Base-by-base conservation (phyloP, 2,329 filamentous ascomycete species). In the Fusarium tricinctum region DNA sequence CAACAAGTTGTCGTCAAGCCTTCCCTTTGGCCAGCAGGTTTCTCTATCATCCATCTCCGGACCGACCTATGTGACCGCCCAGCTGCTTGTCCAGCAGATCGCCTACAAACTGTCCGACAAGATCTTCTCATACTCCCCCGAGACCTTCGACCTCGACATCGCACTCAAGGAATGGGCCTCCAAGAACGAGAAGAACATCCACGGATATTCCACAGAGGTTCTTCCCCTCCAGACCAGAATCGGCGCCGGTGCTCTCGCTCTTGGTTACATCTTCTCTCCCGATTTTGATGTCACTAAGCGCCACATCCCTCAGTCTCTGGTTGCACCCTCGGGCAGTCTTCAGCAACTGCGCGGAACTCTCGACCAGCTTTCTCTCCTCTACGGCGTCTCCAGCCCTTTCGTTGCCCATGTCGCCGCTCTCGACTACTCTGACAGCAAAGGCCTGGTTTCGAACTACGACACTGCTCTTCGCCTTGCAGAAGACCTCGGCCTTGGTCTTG, bases 201-300 rank as follows among this genome's bases (percentile, higher is more conserved):
- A 94, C 81, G 93, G 93, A 73, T 92, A 94, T 76, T 82, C 89
- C 66, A 95, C 96, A 48, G 84, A 89, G 15, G 88, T 98, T 46
- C 86, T 94, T 63, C 83, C 92, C 23, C 88, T 97, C 76, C 92
- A 99, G 83, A 97, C 94, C 43, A 88, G 96, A 54, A 88, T 91
- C 58, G 96, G 96, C 61, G 96, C 96, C 53, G 96, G 95, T 57
- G 90, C 92, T 69, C 92, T 98, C 76, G 94, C 96, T 22, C 87
- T 99, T 48, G 96, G 96, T 58, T 99, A 99, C 82, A 92, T 98
- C 78, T 99, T 98, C 85, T 97, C 94, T 64, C 93, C 93, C 75
- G 96, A 99, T 81, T 97, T 97, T 76, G 94, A 98, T 78, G 81
- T 97, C 75, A 89, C 88, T 83, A 97, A 96, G 86, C 90, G 94